These are phyloP conservation scores for Boletus insuetus DNA, from an alignment of 768 basidiomycete genomes.

Conservation along the genomic window DNA sequence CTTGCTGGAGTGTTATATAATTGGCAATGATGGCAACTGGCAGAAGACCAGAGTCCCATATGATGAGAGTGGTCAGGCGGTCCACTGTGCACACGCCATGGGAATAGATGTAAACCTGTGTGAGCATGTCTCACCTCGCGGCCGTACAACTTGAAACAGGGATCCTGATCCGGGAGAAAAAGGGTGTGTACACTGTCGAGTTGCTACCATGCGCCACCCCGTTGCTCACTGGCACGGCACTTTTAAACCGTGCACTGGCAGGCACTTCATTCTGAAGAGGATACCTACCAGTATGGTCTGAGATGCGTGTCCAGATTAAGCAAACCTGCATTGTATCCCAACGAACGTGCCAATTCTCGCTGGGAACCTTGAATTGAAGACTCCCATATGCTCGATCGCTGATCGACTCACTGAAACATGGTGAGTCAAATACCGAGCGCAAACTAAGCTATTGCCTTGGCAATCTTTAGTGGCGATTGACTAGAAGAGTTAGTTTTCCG, in stretches of 20 bases:
- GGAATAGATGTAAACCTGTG: neutral
- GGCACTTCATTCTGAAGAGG: neutral
- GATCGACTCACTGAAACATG: no score
- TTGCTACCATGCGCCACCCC: neutral
- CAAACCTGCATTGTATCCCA: neutral
- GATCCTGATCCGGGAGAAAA: neutral
- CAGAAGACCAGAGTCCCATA: conserved; percentile 2
- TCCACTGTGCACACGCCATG: neutral
- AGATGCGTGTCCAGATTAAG: neutral
- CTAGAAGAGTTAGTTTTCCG: no score
- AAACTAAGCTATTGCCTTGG: no score
- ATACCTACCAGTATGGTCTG: neutral
- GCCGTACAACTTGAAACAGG: neutral
- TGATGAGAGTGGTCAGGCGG: conserved; percentile 1
- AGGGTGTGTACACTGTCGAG: no score
- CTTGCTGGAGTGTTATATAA: neutral
- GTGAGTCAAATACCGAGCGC: no score
- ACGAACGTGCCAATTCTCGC: conserved; percentile 5
- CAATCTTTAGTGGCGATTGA: no score
- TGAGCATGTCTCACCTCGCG: neutral
- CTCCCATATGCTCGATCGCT: neutral
- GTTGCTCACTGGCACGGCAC: neutral
- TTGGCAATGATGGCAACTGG: neutral
- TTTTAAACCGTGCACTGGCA: no score
- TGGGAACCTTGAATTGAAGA: neutral